Conservation (phyloP, 2,329 filamentous ascomycete species). For the Aspergillus versicolor region DNA sequence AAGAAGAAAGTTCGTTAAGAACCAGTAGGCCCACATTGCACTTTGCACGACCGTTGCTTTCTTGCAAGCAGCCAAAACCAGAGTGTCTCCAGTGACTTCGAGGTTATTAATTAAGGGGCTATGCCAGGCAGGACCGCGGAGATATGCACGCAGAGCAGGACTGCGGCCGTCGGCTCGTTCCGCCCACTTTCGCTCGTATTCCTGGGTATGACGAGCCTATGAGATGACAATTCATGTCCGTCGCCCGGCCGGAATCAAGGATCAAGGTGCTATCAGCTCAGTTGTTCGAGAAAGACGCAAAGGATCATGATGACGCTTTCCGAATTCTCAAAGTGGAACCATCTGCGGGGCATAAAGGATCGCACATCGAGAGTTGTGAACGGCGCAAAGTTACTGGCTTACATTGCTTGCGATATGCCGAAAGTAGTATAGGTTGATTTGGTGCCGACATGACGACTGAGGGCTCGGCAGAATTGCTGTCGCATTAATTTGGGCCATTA, state of each 20-base stretch:
- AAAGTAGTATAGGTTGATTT: conserved; percentile 1
- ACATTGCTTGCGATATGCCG: neutral
- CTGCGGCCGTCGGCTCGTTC: neutral
- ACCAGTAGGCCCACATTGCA: neutral
- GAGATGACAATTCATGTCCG: neutral
- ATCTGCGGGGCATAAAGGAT: conserved; percentile 13
- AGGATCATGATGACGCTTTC: neutral
- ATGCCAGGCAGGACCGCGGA: neutral
- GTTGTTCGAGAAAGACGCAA: neutral
- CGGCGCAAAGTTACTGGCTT: conserved; percentile 5
- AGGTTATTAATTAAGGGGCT: neutral
- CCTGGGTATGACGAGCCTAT: neutral
- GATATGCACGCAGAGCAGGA: no score
- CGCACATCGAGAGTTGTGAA: conserved; percentile 7
- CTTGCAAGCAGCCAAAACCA: neutral
- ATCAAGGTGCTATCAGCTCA: neutral
- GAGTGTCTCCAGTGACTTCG: neutral
- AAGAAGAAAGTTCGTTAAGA: neutral
- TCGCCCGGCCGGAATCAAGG: neutral
- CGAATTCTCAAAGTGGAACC: conserved; percentile 1
- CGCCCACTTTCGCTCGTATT: neutral
- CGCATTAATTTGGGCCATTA: neutral
- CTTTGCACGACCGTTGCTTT: neutral
- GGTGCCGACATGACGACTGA: neutral
- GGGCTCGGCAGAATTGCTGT: neutral